A percentile compares a stretch with the other conserved stretches of the same genome.
These are phyloP conservation scores for Blastomyces parvus DNA, from an alignment of 2,329 filamentous ascomycete species.

Conservation along the genomic window DNA sequence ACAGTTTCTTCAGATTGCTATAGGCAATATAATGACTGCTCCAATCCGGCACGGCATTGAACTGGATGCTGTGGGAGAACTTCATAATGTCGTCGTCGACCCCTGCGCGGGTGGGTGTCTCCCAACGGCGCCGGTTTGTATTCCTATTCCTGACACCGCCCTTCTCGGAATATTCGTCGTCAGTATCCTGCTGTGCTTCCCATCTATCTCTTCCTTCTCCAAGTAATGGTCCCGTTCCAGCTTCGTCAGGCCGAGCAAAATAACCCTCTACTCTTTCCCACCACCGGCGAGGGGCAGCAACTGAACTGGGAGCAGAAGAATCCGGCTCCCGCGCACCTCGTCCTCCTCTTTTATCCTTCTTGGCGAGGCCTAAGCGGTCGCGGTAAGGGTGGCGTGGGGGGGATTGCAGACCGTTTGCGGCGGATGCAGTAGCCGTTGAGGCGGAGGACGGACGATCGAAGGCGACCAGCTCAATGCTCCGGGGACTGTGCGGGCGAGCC, in stretches of 20 bases:
- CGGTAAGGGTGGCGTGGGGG: neutral
- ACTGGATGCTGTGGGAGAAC: constrained; percentile 98
- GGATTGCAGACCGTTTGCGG: neutral
- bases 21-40: constrained; percentile 97
- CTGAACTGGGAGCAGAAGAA: neutral
- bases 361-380: neutral
- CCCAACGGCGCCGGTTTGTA: constrained; percentile 3
- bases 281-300: neutral
- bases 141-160: constrained; percentile 4
- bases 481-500: constrained; percentile 10
- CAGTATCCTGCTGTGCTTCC: neutral
- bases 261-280: neutral
- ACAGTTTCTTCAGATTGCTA: constrained; percentile 98
- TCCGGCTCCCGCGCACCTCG: neutral
- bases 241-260: neutral
- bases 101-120: constrained; percentile 39
- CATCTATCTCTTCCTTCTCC: neutral
- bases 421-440: neutral
- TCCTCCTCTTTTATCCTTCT: neutral
- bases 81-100: constrained; percentile 77
- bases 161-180: constrained; percentile 1
- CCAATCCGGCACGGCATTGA: constrained; percentile 99
- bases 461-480: constrained; percentile 18
- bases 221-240: neutral
- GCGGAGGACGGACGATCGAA: constrained; percentile 11